A percentile compares a stretch with the other conserved stretches of the same genome.
These are phyloP conservation scores for Phyllosticta ampelicida DNA, from an alignment of 2,329 filamentous ascomycete genomes.

Conservation along the genomic window DNA sequence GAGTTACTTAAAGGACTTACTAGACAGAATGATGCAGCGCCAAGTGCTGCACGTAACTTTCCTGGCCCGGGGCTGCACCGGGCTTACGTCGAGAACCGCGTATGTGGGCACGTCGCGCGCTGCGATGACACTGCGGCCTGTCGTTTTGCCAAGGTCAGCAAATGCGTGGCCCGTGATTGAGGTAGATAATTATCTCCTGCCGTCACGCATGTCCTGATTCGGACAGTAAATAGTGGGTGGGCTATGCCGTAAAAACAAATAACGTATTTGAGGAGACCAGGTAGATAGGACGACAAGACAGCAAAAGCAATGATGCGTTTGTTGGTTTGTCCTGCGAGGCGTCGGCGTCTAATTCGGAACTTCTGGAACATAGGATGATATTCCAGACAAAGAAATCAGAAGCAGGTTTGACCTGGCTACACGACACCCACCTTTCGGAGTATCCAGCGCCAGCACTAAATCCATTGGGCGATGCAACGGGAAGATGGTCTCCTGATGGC, in stretches of 20 bases:
- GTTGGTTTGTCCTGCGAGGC: too few relatives aligned
- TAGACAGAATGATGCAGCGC: conserved; percentile 47
- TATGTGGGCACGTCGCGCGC: conserved; percentile 34
- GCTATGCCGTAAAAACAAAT: too few relatives aligned
- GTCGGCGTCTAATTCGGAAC: too few relatives aligned
- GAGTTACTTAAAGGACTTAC: conserved; percentile 29
- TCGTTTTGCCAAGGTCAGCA: background rate
- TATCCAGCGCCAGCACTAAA: conserved; percentile 36
- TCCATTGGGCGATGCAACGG: conserved; percentile 31
- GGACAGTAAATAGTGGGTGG: too few relatives aligned
- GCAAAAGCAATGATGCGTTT: too few relatives aligned
- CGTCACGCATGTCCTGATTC: too few relatives aligned
- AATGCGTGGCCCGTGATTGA: background rate
- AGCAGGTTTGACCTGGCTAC: too few relatives aligned
- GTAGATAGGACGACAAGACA: too few relatives aligned
- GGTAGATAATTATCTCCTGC: too few relatives aligned
- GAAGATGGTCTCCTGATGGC: conserved; percentile 13
- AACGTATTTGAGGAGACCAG: too few relatives aligned
- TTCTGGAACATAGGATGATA: too few relatives aligned
- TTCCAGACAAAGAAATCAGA: too few relatives aligned
- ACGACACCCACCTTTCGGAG: conserved; percentile 35
- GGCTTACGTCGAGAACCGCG: conserved; percentile 42
- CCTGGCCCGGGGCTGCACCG: conserved; percentile 29
- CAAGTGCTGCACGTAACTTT: conserved; percentile 41
- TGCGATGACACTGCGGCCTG: conserved; percentile 46